Percentiles rank a stretch among this genome's conserved stretches.
phyloP scores from a whole-genome alignment of 805 yeast genomes.

The Candida glaebosa region DNA sequence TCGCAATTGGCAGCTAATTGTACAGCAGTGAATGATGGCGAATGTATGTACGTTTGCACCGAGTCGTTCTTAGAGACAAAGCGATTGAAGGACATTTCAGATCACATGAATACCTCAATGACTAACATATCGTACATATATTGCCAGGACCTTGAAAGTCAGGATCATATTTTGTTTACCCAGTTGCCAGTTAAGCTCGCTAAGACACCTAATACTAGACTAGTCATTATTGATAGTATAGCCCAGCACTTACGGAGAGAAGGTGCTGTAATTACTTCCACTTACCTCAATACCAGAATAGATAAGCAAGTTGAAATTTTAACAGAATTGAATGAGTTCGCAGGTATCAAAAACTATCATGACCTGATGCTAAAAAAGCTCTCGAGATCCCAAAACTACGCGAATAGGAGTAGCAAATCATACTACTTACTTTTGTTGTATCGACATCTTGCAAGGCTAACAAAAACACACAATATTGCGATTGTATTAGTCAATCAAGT shows the following conservation, averaged over 20 bases:
- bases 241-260: slow-evolving; percentile 78
- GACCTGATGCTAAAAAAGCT: slow-evolving; percentile 18
- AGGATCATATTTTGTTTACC: slow-evolving; percentile 65
- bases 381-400: slow-evolving; percentile 19
- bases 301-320: slow-evolving; percentile 16
- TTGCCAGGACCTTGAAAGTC: slow-evolving; percentile 67
- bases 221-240: slow-evolving; percentile 76
- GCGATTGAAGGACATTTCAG: slow-evolving; percentile 41
- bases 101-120: slow-evolving; percentile 15
- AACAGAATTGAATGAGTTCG: slow-evolving; percentile 10
- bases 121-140: slow-evolving; percentile 48
- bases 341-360: slow-evolving; percentile 13
- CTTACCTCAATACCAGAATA: slow-evolving; percentile 24
- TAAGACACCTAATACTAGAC: slow-evolving; percentile 35
- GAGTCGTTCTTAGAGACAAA: slow-evolving; percentile 70
- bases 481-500: slow-evolving; percentile 79
- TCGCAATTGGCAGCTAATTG: slow-evolving; percentile 62
- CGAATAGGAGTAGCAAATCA: slow-evolving; percentile 35
- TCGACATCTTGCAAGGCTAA: slow-evolving; percentile 46
- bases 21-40: slow-evolving; percentile 6
- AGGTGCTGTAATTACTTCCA: slow-evolving; percentile 31
- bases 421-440: slow-evolving; percentile 43
- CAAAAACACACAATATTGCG: slow-evolving; percentile 49
- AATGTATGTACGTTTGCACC: slow-evolving; percentile 67
- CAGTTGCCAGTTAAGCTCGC: slow-evolving; percentile 58